phyloP scores from a whole-genome alignment of 2,329 filamentous ascomycete species.

The Pseudohalonectria lignicola region DNA sequence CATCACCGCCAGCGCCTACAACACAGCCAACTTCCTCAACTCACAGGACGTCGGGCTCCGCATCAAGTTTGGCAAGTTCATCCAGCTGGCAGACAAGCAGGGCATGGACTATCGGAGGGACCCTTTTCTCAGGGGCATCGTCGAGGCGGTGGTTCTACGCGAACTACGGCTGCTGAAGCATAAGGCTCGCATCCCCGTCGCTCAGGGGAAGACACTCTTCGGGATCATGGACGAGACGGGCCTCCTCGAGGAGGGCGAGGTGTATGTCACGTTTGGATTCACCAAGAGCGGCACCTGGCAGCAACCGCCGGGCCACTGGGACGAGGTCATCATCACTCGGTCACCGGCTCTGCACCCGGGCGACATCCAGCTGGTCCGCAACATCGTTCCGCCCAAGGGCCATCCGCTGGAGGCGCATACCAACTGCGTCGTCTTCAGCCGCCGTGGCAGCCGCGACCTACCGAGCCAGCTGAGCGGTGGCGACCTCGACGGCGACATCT shows the following conservation, averaged over 20 bases:
- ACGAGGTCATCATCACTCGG: conserved; percentile 56
- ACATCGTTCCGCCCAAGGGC: conserved; percentile 44
- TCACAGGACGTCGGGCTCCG: conserved; percentile 47
- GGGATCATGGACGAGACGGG: conserved; percentile 78
- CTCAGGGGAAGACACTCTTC: conserved; percentile 63
- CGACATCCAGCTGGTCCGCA: conserved; percentile 58
- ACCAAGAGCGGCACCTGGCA: conserved; percentile 8
- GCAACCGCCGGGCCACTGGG: conserved; percentile 13
- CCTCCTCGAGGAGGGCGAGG: conserved; percentile 52
- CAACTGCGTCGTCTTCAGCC: conserved; percentile 74
- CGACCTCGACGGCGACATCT: conserved; percentile 76
- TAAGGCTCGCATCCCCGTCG: conserved; percentile 62
- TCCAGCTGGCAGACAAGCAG: conserved; percentile 46
- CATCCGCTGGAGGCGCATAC: conserved; percentile 51
- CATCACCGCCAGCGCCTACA: conserved; percentile 45
- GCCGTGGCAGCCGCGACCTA: conserved; percentile 58
- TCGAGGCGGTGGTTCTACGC: conserved; percentile 60
- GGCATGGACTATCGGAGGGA: conserved; percentile 57
- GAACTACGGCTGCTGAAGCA: conserved; percentile 69
- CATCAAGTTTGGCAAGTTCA: conserved; percentile 49
- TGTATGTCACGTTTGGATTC: conserved; percentile 44
- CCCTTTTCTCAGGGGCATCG: conserved; percentile 54
- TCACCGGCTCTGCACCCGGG: conserved; percentile 74
- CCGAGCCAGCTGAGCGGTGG: conserved; percentile 72
- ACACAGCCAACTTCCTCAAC: conserved; percentile 57